phyloP scores from a whole-genome alignment of 2,329 filamentous ascomycete species.

The Trichophyton verrucosum region DNA sequence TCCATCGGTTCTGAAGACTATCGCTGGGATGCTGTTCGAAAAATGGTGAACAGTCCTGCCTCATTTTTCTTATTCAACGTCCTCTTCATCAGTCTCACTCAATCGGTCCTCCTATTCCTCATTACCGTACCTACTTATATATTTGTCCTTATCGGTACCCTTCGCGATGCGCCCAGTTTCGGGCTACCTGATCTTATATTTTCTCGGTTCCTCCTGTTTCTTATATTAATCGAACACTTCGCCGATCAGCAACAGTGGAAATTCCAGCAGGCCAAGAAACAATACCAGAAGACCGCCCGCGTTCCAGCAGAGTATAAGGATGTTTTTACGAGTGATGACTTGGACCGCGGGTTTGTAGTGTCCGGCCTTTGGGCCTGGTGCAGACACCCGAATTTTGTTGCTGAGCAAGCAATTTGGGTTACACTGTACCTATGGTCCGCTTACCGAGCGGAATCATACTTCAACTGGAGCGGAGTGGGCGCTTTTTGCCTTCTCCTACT shows the following conservation, averaged over 20 bases:
- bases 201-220: conserved; percentile 42
- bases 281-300: conserved; percentile 61
- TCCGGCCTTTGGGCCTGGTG: conserved; percentile 77
- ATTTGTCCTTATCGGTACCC: conserved; percentile 54
- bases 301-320: conserved; percentile 44
- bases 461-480: conserved; percentile 69
- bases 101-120: conserved; percentile 68
- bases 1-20: conserved; percentile 85
- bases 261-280: conserved; percentile 68
- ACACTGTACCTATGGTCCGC: conserved; percentile 79
- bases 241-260: conserved; percentile 90
- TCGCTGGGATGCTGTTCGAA: conserved; percentile 69
- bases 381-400: conserved; percentile 87
- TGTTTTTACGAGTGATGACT: conserved; percentile 54
- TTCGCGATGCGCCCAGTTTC: conserved; percentile 44
- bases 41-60: conserved; percentile 55
- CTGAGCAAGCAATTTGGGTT: conserved; percentile 85
- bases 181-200: conserved; percentile 49
- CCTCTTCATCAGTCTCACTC: conserved; percentile 73
- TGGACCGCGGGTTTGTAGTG: conserved; percentile 81
- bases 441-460: conserved; percentile 54
- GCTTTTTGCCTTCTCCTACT: conserved; percentile 58
- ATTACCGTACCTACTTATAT: conserved; percentile 75
- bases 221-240: conserved; percentile 59
- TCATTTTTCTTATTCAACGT: conserved; percentile 78